Evolutionary conservation across 306 rosid genomes (phyloP), one percentile per base, ranked within the genome.

Genomic region (Trichosanthes truncata): DNA sequence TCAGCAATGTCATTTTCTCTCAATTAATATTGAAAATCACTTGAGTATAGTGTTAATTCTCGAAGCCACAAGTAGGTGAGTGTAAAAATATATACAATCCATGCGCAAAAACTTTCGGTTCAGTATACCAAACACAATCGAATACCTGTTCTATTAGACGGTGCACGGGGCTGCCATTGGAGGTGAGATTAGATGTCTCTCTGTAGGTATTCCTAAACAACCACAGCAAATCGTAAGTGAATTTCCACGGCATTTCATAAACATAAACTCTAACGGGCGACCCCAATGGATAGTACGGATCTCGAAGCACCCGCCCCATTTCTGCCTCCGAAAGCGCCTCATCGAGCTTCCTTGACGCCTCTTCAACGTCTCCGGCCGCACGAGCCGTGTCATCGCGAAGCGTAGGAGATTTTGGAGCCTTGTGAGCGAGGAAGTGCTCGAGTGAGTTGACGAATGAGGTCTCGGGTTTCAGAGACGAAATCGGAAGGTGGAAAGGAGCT

Each of bases 161-260:
- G 84, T 94, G 98, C 29, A 94, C 93, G 72, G 98, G 98, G 84
- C 97, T 90, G 23, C 98, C 98, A 68, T 94, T 94, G 11, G 98
- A 94, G 85, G 97, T 94, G 79, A 94, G 93, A 84, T 94, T 92
- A 41, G 89, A 88, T 49, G 97, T 94, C 11, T 86, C 90, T 59
- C 66, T 82, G 69, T 92, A 94, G 3, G 91, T 83, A 10, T 84
- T 85, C 14, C 73, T 60, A 85, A 94, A 94, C 72, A 91, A 87
- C 87, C 88, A 81, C 9, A 94, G 93, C 49, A 94, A 87, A 89
- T 94, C 97, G 80, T 79, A 87, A 56, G 97, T 94, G 85, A 94
- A 94, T 68, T 92, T 94, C 29, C 49, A 18, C 0, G 98, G 98
- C 98, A 94, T 94, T 35, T 89, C 83, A 79, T 94, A 94, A 21